Percentiles rank a stretch among this genome's conserved stretches.
Evolutionary conservation across 2,329 filamentous ascomycete species (phyloP).

Genomic region (Clonostachys chloroleuca): DNA sequence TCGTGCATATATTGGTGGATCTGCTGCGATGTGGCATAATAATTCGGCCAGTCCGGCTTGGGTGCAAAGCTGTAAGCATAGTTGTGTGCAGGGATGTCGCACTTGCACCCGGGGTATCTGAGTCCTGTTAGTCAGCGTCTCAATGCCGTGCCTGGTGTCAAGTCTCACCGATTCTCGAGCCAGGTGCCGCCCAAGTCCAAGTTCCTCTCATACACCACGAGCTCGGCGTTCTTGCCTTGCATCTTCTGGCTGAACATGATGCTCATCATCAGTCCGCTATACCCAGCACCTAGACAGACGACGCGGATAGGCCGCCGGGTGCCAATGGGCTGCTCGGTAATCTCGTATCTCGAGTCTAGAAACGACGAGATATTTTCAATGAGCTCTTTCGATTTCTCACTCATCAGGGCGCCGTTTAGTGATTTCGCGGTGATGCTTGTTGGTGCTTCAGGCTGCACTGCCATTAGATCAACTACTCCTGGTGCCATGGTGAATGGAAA

Average conservation of each 20-base stretch:
- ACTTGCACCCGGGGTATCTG: constrained; percentile 4
- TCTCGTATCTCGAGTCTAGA: constrained; percentile 5
- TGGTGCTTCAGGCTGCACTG: no score
- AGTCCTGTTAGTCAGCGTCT: background rate
- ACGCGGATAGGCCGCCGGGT: constrained; percentile 15
- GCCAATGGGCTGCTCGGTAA: constrained; percentile 14
- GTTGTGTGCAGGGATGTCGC: constrained; percentile 5
- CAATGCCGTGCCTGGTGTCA: no score
- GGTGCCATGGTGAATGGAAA: no score
- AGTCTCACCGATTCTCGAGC: constrained; percentile 1
- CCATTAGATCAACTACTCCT: no score
- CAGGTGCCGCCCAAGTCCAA: constrained; percentile 1
- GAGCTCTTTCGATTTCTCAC: no score
- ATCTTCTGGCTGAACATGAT: constrained; percentile 20
- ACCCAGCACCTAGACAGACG: constrained; percentile 7
- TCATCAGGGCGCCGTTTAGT: no score
- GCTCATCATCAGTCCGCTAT: constrained; percentile 44
- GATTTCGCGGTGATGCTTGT: no score
- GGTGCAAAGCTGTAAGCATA: constrained; percentile 8
- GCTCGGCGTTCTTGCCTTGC: constrained; percentile 7
- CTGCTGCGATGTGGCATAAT: constrained; percentile 5
- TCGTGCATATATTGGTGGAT: constrained; percentile 28
- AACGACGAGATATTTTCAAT: no score
- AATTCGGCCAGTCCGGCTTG: constrained; percentile 8
- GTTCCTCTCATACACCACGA: constrained; percentile 2